Conservation (phyloP, 352 stramenopile genomes). For the Globisporangium abappressorium region DNA sequence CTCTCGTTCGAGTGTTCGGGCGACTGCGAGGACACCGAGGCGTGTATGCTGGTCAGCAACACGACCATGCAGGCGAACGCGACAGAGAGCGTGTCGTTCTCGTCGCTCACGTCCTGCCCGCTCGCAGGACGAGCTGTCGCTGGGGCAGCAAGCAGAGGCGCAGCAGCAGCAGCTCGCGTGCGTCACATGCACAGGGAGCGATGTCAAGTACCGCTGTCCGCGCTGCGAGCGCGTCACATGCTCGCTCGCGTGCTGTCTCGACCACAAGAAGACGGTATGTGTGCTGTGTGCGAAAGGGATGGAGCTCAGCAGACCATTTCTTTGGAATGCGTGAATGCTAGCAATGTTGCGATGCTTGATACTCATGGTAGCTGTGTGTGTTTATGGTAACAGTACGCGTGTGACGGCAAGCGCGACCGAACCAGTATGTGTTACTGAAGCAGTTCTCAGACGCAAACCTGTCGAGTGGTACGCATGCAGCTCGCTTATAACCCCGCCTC, state of each 20-base stretch:
- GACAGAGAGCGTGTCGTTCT: not conserved
- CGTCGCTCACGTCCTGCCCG: slow-evolving; percentile 15
- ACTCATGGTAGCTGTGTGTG: slow-evolving; percentile 1
- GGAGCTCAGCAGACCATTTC: not conserved
- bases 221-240: slow-evolving; percentile 83
- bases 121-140: slow-evolving; percentile 7
- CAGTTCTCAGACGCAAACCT: slow-evolving; percentile 76
- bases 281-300: not conserved
- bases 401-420: slow-evolving; percentile 78
- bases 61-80: not conserved
- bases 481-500: not conserved
- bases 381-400: slow-evolving; percentile 48
- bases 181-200: slow-evolving; percentile 34
- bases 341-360: no score
- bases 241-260: slow-evolving; percentile 72
- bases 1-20: slow-evolving; percentile 3
- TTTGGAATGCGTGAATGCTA: no score
- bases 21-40: not conserved
- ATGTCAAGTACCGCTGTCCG: slow-evolving; percentile 86
- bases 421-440: slow-evolving; percentile 72
- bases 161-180: slow-evolving; percentile 27
- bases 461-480: slow-evolving; percentile 46
- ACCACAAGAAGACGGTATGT: slow-evolving; percentile 75
- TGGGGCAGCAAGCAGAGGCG: slow-evolving; percentile 18
- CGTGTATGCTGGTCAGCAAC: not conserved